Conservation (phyloP, 345 rosid species). For the Limnanthes douglasii region DNA sequence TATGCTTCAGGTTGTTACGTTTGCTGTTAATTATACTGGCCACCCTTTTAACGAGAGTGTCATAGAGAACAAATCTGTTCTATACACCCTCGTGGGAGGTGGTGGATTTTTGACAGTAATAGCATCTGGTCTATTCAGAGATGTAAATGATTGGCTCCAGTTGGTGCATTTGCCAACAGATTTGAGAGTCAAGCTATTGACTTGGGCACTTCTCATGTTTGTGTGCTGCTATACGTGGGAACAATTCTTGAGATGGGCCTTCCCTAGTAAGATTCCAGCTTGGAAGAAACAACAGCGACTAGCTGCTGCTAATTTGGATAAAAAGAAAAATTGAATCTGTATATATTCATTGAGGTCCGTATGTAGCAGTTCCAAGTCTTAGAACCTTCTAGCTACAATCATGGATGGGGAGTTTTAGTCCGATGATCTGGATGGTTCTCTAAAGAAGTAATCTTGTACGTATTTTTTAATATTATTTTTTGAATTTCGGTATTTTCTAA, state of each 20-base stretch:
- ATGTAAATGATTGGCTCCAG: slow-evolving; percentile 74
- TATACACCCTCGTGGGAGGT: slow-evolving; percentile 55
- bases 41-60: slow-evolving; percentile 96
- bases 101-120: slow-evolving; percentile 68
- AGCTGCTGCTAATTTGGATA: slow-evolving; percentile 41
- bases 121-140: slow-evolving; percentile 71
- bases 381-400: no score
- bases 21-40: slow-evolving; percentile 96
- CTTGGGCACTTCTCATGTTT: slow-evolving; percentile 74
- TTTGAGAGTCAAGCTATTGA: slow-evolving; percentile 64
- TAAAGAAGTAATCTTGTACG: no score
- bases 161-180: slow-evolving; percentile 76
- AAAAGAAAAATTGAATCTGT: slow-evolving; percentile 68
- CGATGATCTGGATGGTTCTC: no score
- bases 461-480: no score
- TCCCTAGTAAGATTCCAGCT: slow-evolving; percentile 65
- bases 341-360: no score
- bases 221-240: slow-evolving; percentile 73
- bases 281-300: slow-evolving; percentile 61
- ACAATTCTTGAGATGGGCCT: slow-evolving; percentile 64
- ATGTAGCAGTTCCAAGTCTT: no score
- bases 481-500: no score
- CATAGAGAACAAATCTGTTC: slow-evolving; percentile 76
- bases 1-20: slow-evolving; percentile 97
- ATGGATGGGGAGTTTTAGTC: no score